phyloP scores from a whole-genome alignment of 2,329 filamentous ascomycete genomes.

The Claviceps africana region DNA sequence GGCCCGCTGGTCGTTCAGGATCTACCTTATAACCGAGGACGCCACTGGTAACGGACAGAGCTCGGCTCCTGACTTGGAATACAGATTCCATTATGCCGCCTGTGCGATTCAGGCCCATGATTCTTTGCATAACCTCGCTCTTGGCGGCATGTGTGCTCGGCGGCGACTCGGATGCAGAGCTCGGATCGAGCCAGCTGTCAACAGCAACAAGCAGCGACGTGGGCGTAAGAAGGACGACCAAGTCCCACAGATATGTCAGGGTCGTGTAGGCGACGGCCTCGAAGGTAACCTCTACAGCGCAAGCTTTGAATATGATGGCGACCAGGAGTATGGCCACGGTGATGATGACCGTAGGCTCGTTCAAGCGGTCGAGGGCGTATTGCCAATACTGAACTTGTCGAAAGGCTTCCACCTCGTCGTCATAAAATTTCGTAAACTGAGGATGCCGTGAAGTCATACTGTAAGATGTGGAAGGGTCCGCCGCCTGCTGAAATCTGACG shows the following conservation, averaged over 20 bases:
- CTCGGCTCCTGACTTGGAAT: slow-evolving; percentile 42
- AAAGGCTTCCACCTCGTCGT: slow-evolving; percentile 20
- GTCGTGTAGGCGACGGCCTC: slow-evolving; percentile 14
- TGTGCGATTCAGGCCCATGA: slow-evolving; percentile 43
- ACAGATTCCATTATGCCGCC: slow-evolving; percentile 42
- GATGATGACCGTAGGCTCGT: slow-evolving; percentile 22
- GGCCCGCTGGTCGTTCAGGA: slow-evolving; percentile 43
- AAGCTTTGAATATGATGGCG: slow-evolving; percentile 21
- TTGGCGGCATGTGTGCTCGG: slow-evolving; percentile 41
- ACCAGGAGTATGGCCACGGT: slow-evolving; percentile 19
- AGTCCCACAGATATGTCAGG: slow-evolving; percentile 44
- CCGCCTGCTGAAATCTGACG: slow-evolving; percentile 1
- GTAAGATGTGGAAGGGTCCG: slow-evolving; percentile 9
- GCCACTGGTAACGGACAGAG: slow-evolving; percentile 37
- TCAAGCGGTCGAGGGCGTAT: slow-evolving; percentile 18
- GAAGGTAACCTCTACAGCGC: slow-evolving; percentile 19
- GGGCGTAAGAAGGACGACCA: slow-evolving; percentile 42
- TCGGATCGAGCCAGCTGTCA: slow-evolving; percentile 38
- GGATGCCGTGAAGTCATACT: slow-evolving; percentile 22
- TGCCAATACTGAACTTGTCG: slow-evolving; percentile 17
- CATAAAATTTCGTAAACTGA: slow-evolving; percentile 21
- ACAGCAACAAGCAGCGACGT: slow-evolving; percentile 41
- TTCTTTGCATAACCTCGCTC: slow-evolving; percentile 47
- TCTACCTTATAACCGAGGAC: slow-evolving; percentile 25
- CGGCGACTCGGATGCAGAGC: slow-evolving; percentile 23